Evolutionary conservation across 805 yeast genomes (phyloP).

Genomic region (Starmerella kuoi): DNA sequence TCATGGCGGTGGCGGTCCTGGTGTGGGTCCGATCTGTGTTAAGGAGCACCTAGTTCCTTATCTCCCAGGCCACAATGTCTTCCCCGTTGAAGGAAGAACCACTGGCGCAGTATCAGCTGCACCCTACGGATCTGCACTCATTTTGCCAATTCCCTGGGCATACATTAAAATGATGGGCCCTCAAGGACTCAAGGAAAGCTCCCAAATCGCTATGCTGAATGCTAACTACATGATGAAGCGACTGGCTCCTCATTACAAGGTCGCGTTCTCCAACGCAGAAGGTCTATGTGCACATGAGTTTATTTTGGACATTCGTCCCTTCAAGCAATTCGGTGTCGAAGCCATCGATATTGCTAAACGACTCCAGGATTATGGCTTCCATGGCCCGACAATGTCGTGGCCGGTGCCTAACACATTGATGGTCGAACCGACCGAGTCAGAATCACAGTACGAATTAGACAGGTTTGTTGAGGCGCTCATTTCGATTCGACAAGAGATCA

Average conservation of each 20-base stretch:
- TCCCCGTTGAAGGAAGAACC: constrained; percentile 33
- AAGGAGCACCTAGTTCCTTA: constrained; percentile 64
- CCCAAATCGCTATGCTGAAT: constrained; percentile 80
- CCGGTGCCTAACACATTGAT: constrained; percentile 95
- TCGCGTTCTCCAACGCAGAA: constrained; percentile 55
- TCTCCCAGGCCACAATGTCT: constrained; percentile 67
- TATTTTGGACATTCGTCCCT: constrained; percentile 78
- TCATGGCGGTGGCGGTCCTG: constrained; percentile 99
- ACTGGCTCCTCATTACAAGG: constrained; percentile 55
- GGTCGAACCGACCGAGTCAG: constrained; percentile 98
- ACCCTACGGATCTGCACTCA: constrained; percentile 90
- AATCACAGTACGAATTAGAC: constrained; percentile 75
- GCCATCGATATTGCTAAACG: constrained; percentile 96
- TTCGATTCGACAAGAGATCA: constrained; percentile 70
- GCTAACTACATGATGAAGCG: constrained; percentile 91
- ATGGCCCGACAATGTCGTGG: constrained; percentile 98
- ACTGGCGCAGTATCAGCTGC: constrained; percentile 69
- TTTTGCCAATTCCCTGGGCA: constrained; percentile 85
- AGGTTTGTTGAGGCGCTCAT: constrained; percentile 82
- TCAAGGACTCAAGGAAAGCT: constrained; percentile 69
- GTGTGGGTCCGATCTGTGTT: constrained; percentile 96
- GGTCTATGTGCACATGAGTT: constrained; percentile 94
- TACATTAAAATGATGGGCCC: constrained; percentile 92
- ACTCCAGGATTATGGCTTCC: constrained; percentile 95
- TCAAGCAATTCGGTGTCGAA: constrained; percentile 68